Percentiles rank a stretch among this genome's conserved stretches.
Evolutionary conservation across 129 eudicot genomes (phyloP).

Genomic region (Escallonia rubra): DNA sequence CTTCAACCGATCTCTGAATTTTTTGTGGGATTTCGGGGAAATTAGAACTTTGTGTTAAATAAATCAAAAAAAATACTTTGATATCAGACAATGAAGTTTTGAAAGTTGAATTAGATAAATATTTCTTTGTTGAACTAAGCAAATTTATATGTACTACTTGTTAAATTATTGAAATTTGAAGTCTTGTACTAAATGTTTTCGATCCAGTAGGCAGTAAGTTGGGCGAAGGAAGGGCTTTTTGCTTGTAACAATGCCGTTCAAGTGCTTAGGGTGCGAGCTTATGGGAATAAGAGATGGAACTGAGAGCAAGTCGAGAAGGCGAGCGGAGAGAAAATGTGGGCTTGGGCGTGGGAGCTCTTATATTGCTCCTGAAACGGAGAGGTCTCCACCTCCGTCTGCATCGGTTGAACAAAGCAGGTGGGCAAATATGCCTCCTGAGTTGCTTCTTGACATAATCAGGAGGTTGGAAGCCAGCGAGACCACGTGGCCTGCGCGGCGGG

Average conservation of each 20-base stretch:
- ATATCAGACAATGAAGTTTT: not conserved
- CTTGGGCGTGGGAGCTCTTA: slow-evolving; percentile 33
- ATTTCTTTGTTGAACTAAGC: not conserved
- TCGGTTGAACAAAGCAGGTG: slow-evolving; percentile 34
- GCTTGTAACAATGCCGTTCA: slow-evolving; percentile 35
- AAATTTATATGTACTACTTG: not conserved
- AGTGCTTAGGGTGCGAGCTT: slow-evolving; percentile 30
- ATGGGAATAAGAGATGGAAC: slow-evolving; percentile 19
- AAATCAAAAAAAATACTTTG: not conserved
- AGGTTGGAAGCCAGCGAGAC: slow-evolving; percentile 42
- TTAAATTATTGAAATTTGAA: not conserved
- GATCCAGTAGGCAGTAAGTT: not conserved
- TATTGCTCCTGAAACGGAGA: slow-evolving; percentile 44
- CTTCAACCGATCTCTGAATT: no score
- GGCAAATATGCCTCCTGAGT: slow-evolving; percentile 53
- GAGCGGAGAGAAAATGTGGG: slow-evolving; percentile 33
- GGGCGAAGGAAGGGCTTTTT: not conserved
- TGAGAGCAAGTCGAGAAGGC: slow-evolving; percentile 18
- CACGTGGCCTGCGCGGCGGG: slow-evolving; percentile 60
- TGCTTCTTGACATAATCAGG: slow-evolving; percentile 58
- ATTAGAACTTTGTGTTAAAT: not conserved
- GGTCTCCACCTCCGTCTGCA: slow-evolving; percentile 14
- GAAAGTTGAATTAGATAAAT: not conserved
- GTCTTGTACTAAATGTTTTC: not conserved
- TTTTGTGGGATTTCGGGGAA: no score